Base-by-base conservation (phyloP, 768 basidiomycete species). In the Termitomyces sp. region DNA sequence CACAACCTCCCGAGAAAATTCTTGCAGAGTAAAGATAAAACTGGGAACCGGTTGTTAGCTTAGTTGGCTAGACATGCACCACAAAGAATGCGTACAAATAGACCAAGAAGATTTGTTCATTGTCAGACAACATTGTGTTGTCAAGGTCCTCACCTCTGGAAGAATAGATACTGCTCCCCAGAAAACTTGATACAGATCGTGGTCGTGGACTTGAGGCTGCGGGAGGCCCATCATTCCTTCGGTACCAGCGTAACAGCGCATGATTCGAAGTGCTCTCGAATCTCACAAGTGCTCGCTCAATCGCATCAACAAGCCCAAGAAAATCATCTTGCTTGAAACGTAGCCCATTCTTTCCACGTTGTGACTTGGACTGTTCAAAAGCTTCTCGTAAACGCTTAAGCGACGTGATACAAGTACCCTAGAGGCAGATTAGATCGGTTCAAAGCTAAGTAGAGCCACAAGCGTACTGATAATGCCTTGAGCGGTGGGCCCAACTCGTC, bases 21-120 rank as follows among this genome's bases (percentile, higher is more conserved):
- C 97, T 71, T 99, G 94, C 45, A 98, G 70, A 0, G 94, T 96
- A 72, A 98, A 99, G 62, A 97, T 89, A 72, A 96, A 98, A 75
- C 94, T 97, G 61, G 30, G 16, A 33, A n/a, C 30, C 20, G 5
- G 41, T 41, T 7, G 28, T 64, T 40, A 58, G 54, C 57, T 30
- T 14, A 11, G 24, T 26, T 38, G 11, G 13, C 14, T 46, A 28
- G 8, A 22, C 54, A 50, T 6, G 13, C 4, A 35, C 11, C 20
- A 51, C 16, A 8, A n/a, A 40, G n/a, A 20, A 50, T 40, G 3
- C 92, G 68, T 60, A 95, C 94, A 94, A 96, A 67, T 95, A 96
- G 0, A 94, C 88, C 26, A 95, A 70, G 68, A 96, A 96, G 1
- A 97, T 79, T 56, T 86, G 85, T 64, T 97, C 94, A 62, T 87